Evolutionary conservation across 345 rosid genomes (phyloP).

Genomic region (Populus nigra): DNA sequence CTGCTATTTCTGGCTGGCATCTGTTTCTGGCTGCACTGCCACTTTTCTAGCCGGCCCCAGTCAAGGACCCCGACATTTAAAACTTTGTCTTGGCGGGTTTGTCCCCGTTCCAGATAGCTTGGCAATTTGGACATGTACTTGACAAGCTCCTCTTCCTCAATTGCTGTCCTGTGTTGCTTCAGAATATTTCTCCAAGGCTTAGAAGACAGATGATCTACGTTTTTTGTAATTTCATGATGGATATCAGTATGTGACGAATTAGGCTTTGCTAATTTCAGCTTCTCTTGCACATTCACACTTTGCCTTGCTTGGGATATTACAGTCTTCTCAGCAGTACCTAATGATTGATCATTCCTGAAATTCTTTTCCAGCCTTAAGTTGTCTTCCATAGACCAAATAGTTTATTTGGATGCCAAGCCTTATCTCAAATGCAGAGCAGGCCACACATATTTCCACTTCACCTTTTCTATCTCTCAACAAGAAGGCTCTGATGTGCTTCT

Average conservation of each 20-base stretch:
- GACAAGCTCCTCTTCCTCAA: constrained; percentile 68
- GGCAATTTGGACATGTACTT: constrained; percentile 90
- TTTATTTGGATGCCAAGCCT: constrained; percentile 7
- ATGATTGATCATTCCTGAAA: constrained; percentile 31
- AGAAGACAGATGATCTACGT: constrained; percentile 38
- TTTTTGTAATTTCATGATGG: constrained; percentile 43
- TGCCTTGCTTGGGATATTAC: constrained; percentile 23
- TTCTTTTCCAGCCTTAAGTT: constrained; percentile 32
- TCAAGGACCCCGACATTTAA: constrained; percentile 89
- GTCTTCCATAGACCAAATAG: constrained; percentile 40
- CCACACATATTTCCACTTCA: not conserved
- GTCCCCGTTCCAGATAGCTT: constrained; percentile 66
- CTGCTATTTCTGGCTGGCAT: constrained; percentile 34
- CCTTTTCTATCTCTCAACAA: not conserved
- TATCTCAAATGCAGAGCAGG: constrained; percentile 2
- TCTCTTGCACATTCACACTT: constrained; percentile 34
- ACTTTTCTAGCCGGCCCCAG: constrained; percentile 82
- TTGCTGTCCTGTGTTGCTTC: constrained; percentile 23
- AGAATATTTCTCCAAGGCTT: constrained; percentile 28
- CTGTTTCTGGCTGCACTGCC: constrained; percentile 62
- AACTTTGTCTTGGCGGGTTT: constrained; percentile 50
- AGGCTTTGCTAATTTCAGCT: constrained; percentile 42
- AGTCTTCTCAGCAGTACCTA: constrained; percentile 30
- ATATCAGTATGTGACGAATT: constrained; percentile 45
- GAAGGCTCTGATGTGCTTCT: not conserved